Conservation (phyloP, 108 stramenopile species). For the Discostella stelligeroides region DNA sequence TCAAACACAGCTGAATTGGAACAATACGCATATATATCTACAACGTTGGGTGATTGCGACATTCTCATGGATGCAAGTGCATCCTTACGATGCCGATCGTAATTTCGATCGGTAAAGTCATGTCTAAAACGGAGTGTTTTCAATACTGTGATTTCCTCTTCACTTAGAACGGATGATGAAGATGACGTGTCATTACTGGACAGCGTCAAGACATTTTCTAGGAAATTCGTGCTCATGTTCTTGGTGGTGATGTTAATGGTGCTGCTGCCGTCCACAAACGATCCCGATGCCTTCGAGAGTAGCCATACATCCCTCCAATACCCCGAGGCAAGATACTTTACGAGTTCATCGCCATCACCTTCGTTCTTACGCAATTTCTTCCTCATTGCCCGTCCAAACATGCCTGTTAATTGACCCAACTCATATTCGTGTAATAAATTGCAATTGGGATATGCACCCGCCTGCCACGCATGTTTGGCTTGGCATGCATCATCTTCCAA, state of each 20-base stretch:
- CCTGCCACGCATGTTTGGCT: slow-evolving; percentile 70
- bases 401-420: slow-evolving; percentile 26
- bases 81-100: slow-evolving; percentile 79
- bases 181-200: background rate
- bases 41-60: slow-evolving; percentile 54
- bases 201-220: too few species aligned
- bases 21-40: slow-evolving; percentile 75
- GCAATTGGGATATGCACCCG: slow-evolving; percentile 63
- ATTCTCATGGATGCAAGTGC: slow-evolving; percentile 62
- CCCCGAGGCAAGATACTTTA: slow-evolving; percentile 51
- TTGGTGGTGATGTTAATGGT: too few species aligned
- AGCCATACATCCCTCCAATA: slow-evolving; percentile 80
- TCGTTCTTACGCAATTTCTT: slow-evolving; percentile 17
- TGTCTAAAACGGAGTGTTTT: slow-evolving; percentile 65
- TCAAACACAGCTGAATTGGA: slow-evolving; percentile 70
- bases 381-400: slow-evolving; percentile 37
- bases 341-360: slow-evolving; percentile 46
- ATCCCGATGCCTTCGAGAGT: slow-evolving; percentile 19
- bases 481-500: slow-evolving; percentile 60
- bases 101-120: slow-evolving; percentile 67
- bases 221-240: too few species aligned
- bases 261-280: background rate
- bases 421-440: slow-evolving; percentile 74
- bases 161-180: background rate
- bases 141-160: slow-evolving; percentile 47